Evolutionary conservation across 495 filamentous ascomycete genomes (phyloP).

Genomic region (Poronia punctata): DNA sequence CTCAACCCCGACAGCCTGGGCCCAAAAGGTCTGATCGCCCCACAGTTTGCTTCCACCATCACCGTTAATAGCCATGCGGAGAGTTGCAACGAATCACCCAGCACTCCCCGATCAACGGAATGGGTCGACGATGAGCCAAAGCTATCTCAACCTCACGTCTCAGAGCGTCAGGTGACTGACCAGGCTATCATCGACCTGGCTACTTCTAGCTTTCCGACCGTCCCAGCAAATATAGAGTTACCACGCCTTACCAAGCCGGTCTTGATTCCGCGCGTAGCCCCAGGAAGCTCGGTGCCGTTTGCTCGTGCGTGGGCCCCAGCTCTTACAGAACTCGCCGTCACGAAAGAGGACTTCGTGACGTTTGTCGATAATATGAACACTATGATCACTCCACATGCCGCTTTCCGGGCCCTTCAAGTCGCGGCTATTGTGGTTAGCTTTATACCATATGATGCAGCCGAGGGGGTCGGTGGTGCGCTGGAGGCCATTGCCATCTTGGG

Average conservation of each 20-base stretch:
- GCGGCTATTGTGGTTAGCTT: slow-evolving; percentile 8
- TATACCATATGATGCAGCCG: slow-evolving; percentile 13
- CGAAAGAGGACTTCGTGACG: slow-evolving; percentile 15
- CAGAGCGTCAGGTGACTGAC: slow-evolving; percentile 3
- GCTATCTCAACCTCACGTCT: background rate
- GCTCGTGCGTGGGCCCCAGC: slow-evolving; percentile 16
- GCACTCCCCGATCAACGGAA: background rate
- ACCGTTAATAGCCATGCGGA: background rate
- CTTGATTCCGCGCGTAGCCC: slow-evolving; percentile 18
- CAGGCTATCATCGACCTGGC: slow-evolving; percentile 9
- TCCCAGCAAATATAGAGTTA: slow-evolving; percentile 1
- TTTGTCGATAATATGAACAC: slow-evolving; percentile 24
- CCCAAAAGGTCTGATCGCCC: background rate
- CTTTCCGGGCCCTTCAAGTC: slow-evolving; percentile 5
- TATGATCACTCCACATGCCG: slow-evolving; percentile 14
- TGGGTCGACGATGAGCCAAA: background rate
- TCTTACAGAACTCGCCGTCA: slow-evolving; percentile 14
- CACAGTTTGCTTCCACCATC: slow-evolving; percentile 4
- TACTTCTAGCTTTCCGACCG: slow-evolving; percentile 8
- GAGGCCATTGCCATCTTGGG: slow-evolving; percentile 7
- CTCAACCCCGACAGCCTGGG: background rate
- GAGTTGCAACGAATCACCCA: background rate
- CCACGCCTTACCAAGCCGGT: slow-evolving; percentile 15
- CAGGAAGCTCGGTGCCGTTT: slow-evolving; percentile 16
- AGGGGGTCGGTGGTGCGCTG: slow-evolving; percentile 10